These are phyloP conservation scores for Kickxella alabastrina DNA, from an alignment of 192 early-diverging fungal species.

Conservation along the genomic window DNA sequence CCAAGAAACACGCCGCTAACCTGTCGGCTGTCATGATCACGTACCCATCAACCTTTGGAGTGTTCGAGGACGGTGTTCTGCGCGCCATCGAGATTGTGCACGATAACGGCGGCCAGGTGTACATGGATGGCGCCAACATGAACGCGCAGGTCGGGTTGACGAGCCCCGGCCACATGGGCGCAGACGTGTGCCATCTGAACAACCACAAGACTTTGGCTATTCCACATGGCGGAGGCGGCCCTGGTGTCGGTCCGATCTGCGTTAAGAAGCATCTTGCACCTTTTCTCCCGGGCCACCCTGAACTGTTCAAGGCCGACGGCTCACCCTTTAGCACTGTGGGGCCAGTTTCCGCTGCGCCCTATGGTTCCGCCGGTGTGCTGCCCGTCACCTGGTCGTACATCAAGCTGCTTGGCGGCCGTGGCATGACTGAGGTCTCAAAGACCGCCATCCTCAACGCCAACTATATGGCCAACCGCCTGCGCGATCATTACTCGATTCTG, in stretches of 20 bases:
- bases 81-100: constrained; percentile 92
- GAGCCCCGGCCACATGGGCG: constrained; percentile 90
- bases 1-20: constrained; percentile 75
- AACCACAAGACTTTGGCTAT: constrained; percentile 99
- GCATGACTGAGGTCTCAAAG: constrained; percentile 82
- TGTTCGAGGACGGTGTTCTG: constrained; percentile 88
- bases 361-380: constrained; percentile 91
- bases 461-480: constrained; percentile 93
- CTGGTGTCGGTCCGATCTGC: constrained; percentile 96
- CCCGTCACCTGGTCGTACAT: constrained; percentile 99
- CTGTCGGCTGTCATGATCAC: constrained; percentile 98
- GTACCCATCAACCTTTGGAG: constrained; percentile 98
- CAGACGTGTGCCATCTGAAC: constrained; percentile 99
- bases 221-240: constrained; percentile 98
- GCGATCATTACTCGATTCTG: constrained; percentile 86
- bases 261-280: constrained; percentile 87
- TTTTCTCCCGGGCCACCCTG: constrained; percentile 90
- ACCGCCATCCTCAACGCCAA: constrained; percentile 96
- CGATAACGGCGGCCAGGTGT: constrained; percentile 92
- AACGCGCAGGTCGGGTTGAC: constrained; percentile 84
- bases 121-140: constrained; percentile 97
- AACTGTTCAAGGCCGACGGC: constrained; percentile 67
- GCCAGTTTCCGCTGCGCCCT: constrained; percentile 94
- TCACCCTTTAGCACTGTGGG: constrained; percentile 67
- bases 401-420: constrained; percentile 95